A percentile compares a stretch with the other conserved stretches of the same genome.
Evolutionary conservation across 1,284 basidiomycete species (phyloP).

Genomic region (Cronartium quercuum): DNA sequence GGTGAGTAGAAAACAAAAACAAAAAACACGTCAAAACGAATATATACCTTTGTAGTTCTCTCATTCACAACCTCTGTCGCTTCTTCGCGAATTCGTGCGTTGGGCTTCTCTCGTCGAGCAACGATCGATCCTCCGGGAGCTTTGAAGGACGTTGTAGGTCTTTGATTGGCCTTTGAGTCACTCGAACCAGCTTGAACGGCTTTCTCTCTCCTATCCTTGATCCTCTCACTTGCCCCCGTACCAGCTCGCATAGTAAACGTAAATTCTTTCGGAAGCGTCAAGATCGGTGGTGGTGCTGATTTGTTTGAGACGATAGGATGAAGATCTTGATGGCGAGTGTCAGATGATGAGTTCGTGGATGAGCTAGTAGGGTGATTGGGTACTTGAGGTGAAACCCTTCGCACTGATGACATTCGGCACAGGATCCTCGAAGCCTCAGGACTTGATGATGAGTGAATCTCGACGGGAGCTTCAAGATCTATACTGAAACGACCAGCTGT

Average conservation of each 20-base stretch:
- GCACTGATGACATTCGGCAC: too few relatives aligned
- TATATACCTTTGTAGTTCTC: constrained; percentile 23
- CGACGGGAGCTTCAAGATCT: not conserved
- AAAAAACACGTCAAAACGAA: not conserved
- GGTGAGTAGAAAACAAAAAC: not conserved
- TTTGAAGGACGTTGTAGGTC: not conserved
- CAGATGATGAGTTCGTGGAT: not conserved
- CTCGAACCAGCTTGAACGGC: not conserved
- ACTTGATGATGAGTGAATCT: not conserved
- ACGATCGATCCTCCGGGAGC: not conserved
- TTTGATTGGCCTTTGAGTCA: not conserved
- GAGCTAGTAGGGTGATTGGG: not conserved
- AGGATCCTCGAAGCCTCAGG: not conserved
- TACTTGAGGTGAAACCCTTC: too few relatives aligned
- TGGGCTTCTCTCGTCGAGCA: not conserved
- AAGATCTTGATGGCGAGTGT: not conserved
- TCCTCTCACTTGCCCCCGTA: constrained; percentile 7
- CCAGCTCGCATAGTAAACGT: constrained; percentile 15
- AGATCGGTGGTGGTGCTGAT: constrained; percentile 1
- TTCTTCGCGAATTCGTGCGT: constrained; percentile 5
- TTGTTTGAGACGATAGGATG: not conserved
- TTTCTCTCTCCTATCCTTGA: constrained; percentile 18
- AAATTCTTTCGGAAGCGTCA: constrained; percentile 34
- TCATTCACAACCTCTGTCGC: constrained; percentile 7
- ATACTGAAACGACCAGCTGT: not conserved